Evolutionary conservation across 345 rosid species (phyloP), one percentile per base, ranked within the genome.

Genomic region (Populus alba): DNA sequence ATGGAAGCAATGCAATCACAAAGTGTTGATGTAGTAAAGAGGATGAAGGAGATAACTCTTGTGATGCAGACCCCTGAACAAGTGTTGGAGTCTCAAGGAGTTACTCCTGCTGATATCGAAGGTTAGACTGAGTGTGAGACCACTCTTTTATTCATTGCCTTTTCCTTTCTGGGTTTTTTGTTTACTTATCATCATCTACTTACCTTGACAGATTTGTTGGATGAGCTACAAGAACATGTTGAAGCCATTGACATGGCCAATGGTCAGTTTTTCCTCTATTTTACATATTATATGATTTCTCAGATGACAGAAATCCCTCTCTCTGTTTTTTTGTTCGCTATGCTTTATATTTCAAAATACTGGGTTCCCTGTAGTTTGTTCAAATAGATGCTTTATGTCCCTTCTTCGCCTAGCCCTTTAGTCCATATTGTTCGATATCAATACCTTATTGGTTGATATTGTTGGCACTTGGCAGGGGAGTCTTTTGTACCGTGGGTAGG

Each of bases 1-100:
- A 88, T 89, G 97, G 98, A 93, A 85, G 98, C 99, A 33, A 90
- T 95, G 98, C 99, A 95, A 85, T 70, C 89, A 47, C 93, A 91
- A 72, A 88, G 76, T 3, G 83, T 92, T 66, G 98, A 92, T 80
- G 97, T 93, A 37, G 77, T 90, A 31, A 81, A 87, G 79, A 92
- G 98, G 35, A 92, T 95, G 99, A 95, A 92, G 84, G 94, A 89
- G 81, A 91, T 94, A 51, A 89, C 91, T 72, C 84, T 89, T 35
- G 94, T 94, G 65, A 94, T 94, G 97, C 90, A 91, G 78, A 83
- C 88, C 35, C 91, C 97, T 5, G 87, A 89, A 73, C 89, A 86
- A 18, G 88, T 86, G 17, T 82, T 92, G 88, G 97, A 90, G 70
- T 73, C 97, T 78, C 97, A 92, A 72, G 91, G 97, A 18, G 91